A percentile compares a stretch with the other conserved stretches of the same genome.
Evolutionary conservation across 1,284 basidiomycete species (phyloP).

Genomic region (Irpex lacteus): DNA sequence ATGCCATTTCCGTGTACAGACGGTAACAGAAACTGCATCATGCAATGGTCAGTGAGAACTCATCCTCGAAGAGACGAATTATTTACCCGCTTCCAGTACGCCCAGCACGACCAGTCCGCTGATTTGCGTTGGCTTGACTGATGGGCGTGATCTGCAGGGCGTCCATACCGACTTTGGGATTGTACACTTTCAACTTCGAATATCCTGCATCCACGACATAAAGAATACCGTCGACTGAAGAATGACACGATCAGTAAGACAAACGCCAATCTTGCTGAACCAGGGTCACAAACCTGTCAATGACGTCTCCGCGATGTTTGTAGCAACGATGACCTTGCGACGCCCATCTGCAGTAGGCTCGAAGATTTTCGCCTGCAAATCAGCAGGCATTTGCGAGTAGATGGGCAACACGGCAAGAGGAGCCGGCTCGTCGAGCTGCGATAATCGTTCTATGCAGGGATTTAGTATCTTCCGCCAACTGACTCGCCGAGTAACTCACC

Average conservation of each 20-base stretch:
- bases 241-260: conserved; percentile 12
- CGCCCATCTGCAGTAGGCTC: conserved; percentile 92
- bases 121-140: conserved; percentile 96
- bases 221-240: conserved; percentile 90
- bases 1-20: conserved; percentile 96
- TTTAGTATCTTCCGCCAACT: not conserved
- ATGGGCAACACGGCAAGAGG: conserved; percentile 91
- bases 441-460: conserved; percentile 70
- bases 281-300: conserved; percentile 64
- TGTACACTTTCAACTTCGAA: conserved; percentile 98
- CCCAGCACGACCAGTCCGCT: conserved; percentile 94
- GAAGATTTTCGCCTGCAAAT: conserved; percentile 98
- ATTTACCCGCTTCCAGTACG: conserved; percentile 90
- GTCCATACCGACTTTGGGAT: conserved; percentile 99
- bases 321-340: conserved; percentile 96
- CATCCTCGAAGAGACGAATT: not conserved
- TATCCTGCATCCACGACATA: conserved; percentile 97
- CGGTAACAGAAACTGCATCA: conserved; percentile 86
- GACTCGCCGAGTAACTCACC: conserved; percentile 48
- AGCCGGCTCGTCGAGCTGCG: conserved; percentile 89
- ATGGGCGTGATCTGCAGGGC: conserved; percentile 98
- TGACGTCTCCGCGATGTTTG: conserved; percentile 99
- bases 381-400: conserved; percentile 99
- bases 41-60: not conserved
- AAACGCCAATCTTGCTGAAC: conserved; percentile 5